Conservation (phyloP, 2,329 filamentous ascomycete species). For the Claviceps monticola region DNA sequence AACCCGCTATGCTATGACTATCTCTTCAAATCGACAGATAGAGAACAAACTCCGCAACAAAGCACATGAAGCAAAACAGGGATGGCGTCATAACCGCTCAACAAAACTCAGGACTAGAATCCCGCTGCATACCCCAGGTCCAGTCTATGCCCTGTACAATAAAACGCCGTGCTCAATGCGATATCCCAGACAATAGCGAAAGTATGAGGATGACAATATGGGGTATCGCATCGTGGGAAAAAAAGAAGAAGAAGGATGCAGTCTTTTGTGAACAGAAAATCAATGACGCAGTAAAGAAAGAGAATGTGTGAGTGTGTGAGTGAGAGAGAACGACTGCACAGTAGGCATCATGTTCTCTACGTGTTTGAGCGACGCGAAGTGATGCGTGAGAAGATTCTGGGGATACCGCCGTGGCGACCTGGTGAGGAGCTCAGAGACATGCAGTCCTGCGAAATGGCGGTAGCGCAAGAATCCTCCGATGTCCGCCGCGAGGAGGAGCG, state of each 20-base stretch:
- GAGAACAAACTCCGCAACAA: neutral
- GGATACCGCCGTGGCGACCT: conserved; percentile 5
- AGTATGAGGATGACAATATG: neutral
- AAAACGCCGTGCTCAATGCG: neutral
- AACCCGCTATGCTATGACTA: neutral
- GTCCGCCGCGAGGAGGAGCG: conserved; percentile 3
- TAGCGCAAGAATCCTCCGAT: conserved; percentile 5
- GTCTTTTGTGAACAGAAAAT: neutral
- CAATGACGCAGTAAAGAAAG: neutral
- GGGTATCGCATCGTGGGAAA: neutral
- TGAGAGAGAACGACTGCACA: neutral
- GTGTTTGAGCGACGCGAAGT: conserved; percentile 4
- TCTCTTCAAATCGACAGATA: neutral
- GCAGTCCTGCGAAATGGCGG: conserved; percentile 2
- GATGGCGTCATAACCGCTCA: neutral
- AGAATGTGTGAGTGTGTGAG: neutral
- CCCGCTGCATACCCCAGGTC: neutral
- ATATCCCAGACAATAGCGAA: neutral
- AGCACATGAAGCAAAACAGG: neutral
- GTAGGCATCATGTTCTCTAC: neutral
- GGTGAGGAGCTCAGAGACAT: conserved; percentile 7
- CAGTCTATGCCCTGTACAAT: neutral
- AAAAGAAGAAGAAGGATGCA: neutral
- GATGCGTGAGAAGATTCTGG: conserved; percentile 6
- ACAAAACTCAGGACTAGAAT: neutral